Evolutionary conservation across 78 protist species (phyloP), one percentile per base, ranked within the genome.

Genomic region (Parvularia atlantis): DNA sequence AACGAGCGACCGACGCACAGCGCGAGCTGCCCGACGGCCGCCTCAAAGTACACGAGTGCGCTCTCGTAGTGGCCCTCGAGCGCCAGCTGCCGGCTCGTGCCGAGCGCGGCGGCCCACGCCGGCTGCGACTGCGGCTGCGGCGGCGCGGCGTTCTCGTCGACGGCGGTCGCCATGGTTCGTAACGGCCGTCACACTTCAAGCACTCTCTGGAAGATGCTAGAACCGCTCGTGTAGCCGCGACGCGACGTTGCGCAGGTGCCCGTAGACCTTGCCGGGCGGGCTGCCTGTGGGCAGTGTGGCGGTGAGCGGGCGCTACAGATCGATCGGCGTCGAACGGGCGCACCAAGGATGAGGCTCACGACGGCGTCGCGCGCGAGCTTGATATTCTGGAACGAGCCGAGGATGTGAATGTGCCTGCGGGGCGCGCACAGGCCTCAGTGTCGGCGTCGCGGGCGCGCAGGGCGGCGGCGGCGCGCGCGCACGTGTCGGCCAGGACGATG

Each of bases 401-500:
- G 84, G 46, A 95, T 86, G 86, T 95, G 97, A 30, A 95, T 79
- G 37, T 78, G 77, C 67, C 87, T 80, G 52, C 58, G 24, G 4
- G 58, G 58, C 10, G 19, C 4, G 58, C 2, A 24, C 4, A 14
- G 7, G 53, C 6, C 61, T 2, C 52, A 13, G n/a, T 1, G 40
- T 1, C 44, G 30, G 31, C 26, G 6, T 17, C 17, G 17, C 20
- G 31, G 39, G 28, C 19, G 28, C 4, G 3, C n/a, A 5, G n/a
- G n/a, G n/a, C n/a, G n/a, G n/a, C n/a, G n/a, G n/a, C 22, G 30
- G 6, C 19, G 66, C 7, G 24, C 6, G 58, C 85, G 16, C 44
- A 69, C 71, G 46, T 82, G 72, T 92, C 99, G 19, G 98, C 99
- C 33, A 97, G 61, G 24, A 97, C 99, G 54, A 97, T 88, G 24